phyloP scores from a whole-genome alignment of 495 filamentous ascomycete genomes.

The Neurospora sp. region DNA sequence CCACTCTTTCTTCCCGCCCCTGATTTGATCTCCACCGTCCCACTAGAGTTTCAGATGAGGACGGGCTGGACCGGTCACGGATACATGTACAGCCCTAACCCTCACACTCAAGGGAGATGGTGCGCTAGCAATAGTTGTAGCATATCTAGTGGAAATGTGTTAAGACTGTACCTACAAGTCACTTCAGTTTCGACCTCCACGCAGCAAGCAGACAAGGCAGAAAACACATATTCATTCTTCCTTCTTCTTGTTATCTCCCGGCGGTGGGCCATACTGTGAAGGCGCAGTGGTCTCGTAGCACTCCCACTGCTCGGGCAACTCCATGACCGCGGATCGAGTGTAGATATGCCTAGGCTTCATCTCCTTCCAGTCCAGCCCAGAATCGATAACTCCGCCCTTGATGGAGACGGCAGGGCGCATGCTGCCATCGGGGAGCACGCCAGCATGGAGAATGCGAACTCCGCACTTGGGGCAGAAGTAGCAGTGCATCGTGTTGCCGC shows the following conservation, averaged over 20 bases:
- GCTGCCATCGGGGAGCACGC: slow-evolving; percentile 20
- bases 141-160: no score
- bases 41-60: neutral
- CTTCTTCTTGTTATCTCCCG: neutral
- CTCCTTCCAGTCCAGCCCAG: slow-evolving; percentile 7
- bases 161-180: no score
- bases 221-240: neutral
- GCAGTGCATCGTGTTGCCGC: slow-evolving; percentile 33
- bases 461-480: slow-evolving; percentile 38
- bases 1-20: neutral
- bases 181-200: neutral
- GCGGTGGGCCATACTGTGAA: neutral
- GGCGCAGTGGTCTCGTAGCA: neutral
- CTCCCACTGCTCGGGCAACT: neutral
- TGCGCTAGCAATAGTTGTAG: neutral
- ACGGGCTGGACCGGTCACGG: neutral
- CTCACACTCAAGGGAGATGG: neutral
- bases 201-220: neutral
- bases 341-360: neutral
- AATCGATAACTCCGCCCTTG: slow-evolving; percentile 41
- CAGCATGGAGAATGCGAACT: slow-evolving; percentile 34
- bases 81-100: neutral
- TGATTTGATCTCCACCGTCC: neutral
- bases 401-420: slow-evolving; percentile 26
- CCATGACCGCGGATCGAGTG: neutral